phyloP scores from a whole-genome alignment of 768 basidiomycete genomes.

The Infundibulicybe gibba region DNA sequence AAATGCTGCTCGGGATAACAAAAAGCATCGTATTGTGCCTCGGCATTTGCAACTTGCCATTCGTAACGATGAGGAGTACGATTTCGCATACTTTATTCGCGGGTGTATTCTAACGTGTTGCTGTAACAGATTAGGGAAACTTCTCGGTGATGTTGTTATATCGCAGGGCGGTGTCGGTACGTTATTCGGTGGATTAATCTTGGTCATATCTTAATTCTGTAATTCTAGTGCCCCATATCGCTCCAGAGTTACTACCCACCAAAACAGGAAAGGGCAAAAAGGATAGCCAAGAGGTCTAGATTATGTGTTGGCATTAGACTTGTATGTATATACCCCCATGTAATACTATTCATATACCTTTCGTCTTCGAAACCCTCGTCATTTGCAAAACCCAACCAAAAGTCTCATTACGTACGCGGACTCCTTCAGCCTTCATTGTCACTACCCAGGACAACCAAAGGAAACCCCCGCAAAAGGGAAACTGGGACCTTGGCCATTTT shows the following conservation, averaged over 20 bases:
- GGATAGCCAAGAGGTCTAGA: conserved; percentile 18
- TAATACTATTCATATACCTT: not conserved
- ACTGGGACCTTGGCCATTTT: conserved; percentile 43
- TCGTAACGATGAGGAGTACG: conserved; percentile 73
- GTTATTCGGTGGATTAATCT: conserved; percentile 6
- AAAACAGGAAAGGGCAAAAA: conserved; percentile 32
- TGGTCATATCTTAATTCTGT: not conserved
- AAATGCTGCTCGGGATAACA: conserved; percentile 67
- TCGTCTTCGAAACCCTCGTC: not conserved
- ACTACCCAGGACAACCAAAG: not conserved
- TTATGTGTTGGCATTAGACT: not conserved
- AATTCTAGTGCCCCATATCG: conserved; percentile 26
- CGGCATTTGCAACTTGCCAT: conserved; percentile 85
- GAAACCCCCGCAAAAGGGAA: conserved; percentile 15
- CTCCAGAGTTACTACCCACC: conserved; percentile 36
- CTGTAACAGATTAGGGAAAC: conserved; percentile 58
- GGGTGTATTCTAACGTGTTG: conserved; percentile 4
- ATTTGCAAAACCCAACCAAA: no score
- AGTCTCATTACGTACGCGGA: no score
- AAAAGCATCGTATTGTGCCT: conserved; percentile 86
- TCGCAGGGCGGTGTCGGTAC: conserved; percentile 82
- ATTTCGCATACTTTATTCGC: conserved; percentile 7
- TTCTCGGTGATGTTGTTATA: conserved; percentile 84
- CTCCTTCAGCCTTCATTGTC: no score
- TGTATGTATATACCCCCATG: conserved; percentile 1